Conservation (phyloP, 768 basidiomycete species). For the Tulasnella sp. region DNA sequence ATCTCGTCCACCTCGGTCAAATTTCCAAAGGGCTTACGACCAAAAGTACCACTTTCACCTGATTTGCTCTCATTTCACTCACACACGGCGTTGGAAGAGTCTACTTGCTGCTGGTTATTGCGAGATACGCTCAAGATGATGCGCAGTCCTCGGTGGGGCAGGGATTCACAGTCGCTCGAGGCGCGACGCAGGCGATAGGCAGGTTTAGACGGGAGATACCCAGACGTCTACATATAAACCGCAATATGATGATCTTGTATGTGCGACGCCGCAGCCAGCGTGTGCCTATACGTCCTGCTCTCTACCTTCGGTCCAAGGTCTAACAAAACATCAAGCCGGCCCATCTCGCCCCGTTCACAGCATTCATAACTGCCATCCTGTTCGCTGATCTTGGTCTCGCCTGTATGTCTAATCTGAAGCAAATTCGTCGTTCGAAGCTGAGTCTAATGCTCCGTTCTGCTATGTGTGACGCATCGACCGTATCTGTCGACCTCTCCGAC, state of each 20-base stretch:
- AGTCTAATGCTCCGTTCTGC: too few species aligned
- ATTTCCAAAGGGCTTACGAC: not conserved
- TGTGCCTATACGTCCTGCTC: not conserved
- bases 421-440: too few species aligned
- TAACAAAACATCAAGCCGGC: not conserved
- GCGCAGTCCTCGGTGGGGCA: not conserved
- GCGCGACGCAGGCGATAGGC: not conserved
- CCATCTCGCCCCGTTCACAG: too few species aligned
- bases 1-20: not conserved
- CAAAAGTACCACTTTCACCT: not conserved
- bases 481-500: too few species aligned
- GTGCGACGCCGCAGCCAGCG: not conserved
- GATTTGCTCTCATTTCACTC: not conserved
- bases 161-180: not conserved
- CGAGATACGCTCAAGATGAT: not conserved
- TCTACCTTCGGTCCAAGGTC: not conserved
- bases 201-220: not conserved
- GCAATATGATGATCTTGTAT: not conserved
- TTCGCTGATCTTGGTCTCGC: too few species aligned
- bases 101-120: not conserved
- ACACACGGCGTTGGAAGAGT: not conserved
- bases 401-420: too few species aligned
- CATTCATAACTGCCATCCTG: too few species aligned
- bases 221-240: not conserved
- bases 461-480: too few species aligned